Percentiles rank a stretch among this genome's conserved stretches.
Evolutionary conservation across 805 yeast species (phyloP).

Genomic region (Myxozyma monticola): DNA sequence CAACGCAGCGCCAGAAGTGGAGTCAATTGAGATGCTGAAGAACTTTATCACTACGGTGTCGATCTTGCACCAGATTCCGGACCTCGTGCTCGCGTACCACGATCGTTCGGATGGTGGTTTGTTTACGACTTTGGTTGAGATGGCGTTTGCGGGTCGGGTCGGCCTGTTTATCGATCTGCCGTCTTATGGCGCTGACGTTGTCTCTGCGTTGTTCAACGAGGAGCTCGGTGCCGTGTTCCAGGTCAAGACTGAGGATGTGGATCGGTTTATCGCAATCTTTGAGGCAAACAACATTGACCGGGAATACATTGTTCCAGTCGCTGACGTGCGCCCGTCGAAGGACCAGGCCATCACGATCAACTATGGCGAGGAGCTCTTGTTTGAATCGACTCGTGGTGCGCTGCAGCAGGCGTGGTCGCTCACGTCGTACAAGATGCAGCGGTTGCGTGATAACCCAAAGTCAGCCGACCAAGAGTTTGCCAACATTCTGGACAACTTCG

Average conservation of each 20-base stretch:
- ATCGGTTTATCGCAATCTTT: conserved; percentile 57
- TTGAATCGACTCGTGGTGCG: conserved; percentile 41
- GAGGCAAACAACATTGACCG: conserved; percentile 58
- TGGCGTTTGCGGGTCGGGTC: conserved; percentile 94
- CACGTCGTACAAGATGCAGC: conserved; percentile 88
- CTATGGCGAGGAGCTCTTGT: conserved; percentile 12
- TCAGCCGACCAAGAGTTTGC: conserved; percentile 84
- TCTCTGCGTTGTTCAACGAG: conserved; percentile 76
- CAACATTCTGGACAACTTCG: conserved; percentile 70
- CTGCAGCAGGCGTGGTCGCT: conserved; percentile 72
- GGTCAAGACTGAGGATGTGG: conserved; percentile 54
- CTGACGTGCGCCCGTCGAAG: conserved; percentile 51
- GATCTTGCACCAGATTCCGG: conserved; percentile 65
- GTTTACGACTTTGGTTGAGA: conserved; percentile 78
- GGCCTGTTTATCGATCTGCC: conserved; percentile 60
- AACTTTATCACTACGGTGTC: conserved; percentile 68
- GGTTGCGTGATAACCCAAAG: conserved; percentile 89
- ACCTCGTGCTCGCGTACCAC: conserved; percentile 79
- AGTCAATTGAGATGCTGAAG: conserved; percentile 62
- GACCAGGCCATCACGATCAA: conserved; percentile 43
- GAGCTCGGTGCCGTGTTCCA: conserved; percentile 98
- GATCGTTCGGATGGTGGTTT: conserved; percentile 98
- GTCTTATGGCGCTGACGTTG: conserved; percentile 45
- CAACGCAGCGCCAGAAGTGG: conserved; percentile 77
- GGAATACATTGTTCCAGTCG: conserved; percentile 61